phyloP scores from a whole-genome alignment of 345 rosid species.

The Physaria fendleri region DNA sequence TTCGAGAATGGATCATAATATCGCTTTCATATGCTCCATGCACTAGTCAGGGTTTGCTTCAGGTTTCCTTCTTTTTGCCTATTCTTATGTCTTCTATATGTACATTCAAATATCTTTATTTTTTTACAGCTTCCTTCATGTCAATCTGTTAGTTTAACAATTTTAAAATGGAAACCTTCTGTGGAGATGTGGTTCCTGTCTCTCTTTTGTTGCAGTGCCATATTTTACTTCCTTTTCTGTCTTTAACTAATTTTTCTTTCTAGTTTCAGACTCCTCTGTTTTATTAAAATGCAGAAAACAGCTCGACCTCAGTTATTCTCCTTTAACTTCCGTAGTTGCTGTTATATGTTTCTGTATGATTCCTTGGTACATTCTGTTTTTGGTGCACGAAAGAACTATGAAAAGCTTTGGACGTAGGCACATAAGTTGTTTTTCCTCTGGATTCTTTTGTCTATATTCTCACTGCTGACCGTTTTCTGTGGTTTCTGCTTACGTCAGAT shows the following conservation, averaged over 20 bases:
- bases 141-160: not conserved
- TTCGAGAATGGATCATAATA: slow-evolving; percentile 85
- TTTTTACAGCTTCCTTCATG: not conserved
- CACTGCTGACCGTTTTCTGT: not conserved
- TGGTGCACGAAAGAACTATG: slow-evolving; percentile 13
- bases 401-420: slow-evolving; percentile 3
- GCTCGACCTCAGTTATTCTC: not conserved
- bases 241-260: not conserved
- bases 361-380: slow-evolving; percentile 1
- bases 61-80: slow-evolving; percentile 44
- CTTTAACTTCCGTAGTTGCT: not conserved
- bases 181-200: slow-evolving; percentile 8
- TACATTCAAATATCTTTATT: not conserved
- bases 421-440: slow-evolving; percentile 15
- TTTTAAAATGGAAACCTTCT: not conserved
- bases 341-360: slow-evolving; percentile 8
- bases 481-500: not conserved
- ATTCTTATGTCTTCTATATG: slow-evolving; percentile 6
- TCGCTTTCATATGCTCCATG: slow-evolving; percentile 97
- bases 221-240: slow-evolving; percentile 12
- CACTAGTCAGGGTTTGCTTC: slow-evolving; percentile 98
- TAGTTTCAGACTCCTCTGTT: not conserved
- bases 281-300: not conserved
- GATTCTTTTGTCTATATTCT: not conserved
- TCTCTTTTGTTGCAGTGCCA: slow-evolving; percentile 6